Base-by-base conservation (phyloP, 345 rosid genomes). In the Pelargonium nanum region DNA sequence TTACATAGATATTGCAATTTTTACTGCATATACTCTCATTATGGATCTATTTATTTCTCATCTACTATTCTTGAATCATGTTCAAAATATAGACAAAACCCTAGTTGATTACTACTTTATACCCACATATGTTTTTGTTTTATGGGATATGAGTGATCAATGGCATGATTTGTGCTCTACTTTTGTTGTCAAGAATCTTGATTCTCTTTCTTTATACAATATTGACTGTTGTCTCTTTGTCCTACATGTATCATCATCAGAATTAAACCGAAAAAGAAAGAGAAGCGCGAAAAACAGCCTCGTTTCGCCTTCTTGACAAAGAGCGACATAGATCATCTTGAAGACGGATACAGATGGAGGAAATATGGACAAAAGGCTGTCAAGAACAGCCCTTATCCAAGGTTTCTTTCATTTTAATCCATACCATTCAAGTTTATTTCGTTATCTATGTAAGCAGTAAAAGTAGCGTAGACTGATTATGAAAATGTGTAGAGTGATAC, bases 351-450 rank as follows among this genome's bases (percentile, higher is more conserved):
- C 48, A 64, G 80, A 48, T 77, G 80, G 80, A 72, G 80, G 58
- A 76, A 76, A 60, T 76, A 76, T 26, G 80, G 80, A 54, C 80
- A 76, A 51, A 76, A 76, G 32, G 80, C 80, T 3, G 80, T 76
- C 48, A 73, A 77, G 64, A 72, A 77, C 17, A 77, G 77, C 50
- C 65, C 74, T 62, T 65, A 59, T 58, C 76, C 76, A 52, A 72
- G 76, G 76, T 75, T 26, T 10, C 19, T 8, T 15, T 50, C 30
- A 5, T 55, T 32, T 21, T 10, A 15, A 59, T 12, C 65, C 17
- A 1, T n/a, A 0, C 1, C 16, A 23, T 59, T 5, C 12, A 19
- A 40, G 5, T 21, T 10, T 15, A 6, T 19, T 52, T 22, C 16
- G 2, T 22, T 22, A 40, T 13, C 13, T 23, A 32, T 28, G 26